Evolutionary conservation across 1,284 basidiomycete species (phyloP), one percentile per base, ranked within the genome.

Genomic region (Leucoagaricus sp.): DNA sequence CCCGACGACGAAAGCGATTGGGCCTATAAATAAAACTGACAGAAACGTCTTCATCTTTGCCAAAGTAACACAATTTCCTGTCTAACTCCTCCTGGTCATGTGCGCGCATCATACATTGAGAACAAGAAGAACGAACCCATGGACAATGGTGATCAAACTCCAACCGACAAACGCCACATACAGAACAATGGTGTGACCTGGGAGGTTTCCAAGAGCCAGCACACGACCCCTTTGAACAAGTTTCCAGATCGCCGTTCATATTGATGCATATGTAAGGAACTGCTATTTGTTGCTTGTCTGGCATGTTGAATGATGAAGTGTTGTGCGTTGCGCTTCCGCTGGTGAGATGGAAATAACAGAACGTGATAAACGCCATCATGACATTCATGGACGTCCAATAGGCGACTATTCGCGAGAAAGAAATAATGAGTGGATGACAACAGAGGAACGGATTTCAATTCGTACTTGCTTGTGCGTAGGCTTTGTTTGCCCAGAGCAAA

Each of bases 71-170:
- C 81, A 83, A 55, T 79, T 80, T 25, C 81, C 80, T 13, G 82
- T 63, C 81, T 82, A 23, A 25, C 9, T 55, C 52, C 21, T 2
- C n/a, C 33, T 21, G n/a, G 41, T 29, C 21, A 48, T n/a, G n/a
- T n/a, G n/a, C n/a, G n/a, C n/a, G 48, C 15, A 42, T 12, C 25
- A 28, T 23, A 25, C 38, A 55, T 51, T 49, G 34, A 15, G 45
- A 45, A 49, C 26, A 25, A 28, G 12, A 31, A 29, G 13, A 15
- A 63, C 71, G 31, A 59, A 83, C 79, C 81, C 81, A 83, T 48
- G 81, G 78, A 63, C 81, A 83, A 65, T 83, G 81, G 60, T 83
- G 81, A 63, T 82, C 81, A 61, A 81, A 81, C 25, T 74, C 77
- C 26, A 78, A 60, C 21, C 80, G 72, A 60, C 81, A 82, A 12